phyloP scores from a whole-genome alignment of 352 stramenopile genomes.

The Aphanomyces invadans region DNA sequence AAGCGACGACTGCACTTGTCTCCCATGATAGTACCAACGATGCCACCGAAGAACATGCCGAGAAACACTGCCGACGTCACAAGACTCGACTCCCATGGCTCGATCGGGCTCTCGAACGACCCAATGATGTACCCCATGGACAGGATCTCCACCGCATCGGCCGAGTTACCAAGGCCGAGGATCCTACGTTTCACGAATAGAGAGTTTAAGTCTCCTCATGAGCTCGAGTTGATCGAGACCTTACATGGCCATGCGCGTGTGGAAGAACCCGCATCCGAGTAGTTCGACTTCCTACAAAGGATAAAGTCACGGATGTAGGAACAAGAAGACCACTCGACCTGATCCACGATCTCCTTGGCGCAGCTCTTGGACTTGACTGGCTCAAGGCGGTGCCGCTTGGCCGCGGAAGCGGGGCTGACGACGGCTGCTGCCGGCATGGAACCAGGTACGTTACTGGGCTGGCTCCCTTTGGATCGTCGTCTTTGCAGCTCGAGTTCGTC shows the following conservation, averaged over 20 bases:
- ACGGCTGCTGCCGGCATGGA: background rate
- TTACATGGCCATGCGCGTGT: conserved; percentile 60
- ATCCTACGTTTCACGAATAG: no score
- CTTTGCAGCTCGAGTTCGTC: no score
- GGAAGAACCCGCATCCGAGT: conserved; percentile 61
- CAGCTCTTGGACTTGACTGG: conserved; percentile 2
- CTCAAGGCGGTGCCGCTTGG: conserved; percentile 1
- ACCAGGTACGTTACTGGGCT: no score
- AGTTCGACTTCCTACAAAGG: conserved; percentile 54
- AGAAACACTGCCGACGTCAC: conserved; percentile 22
- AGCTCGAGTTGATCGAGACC: no score
- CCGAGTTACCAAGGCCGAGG: conserved; percentile 76
- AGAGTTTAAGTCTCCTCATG: no score
- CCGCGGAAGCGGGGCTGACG: background rate
- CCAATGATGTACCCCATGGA: conserved; percentile 83
- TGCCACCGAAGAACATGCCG: conserved; percentile 77
- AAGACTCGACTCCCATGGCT: conserved; percentile 16
- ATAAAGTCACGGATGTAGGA: no score
- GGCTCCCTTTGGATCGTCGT: no score
- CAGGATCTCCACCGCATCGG: conserved; percentile 86
- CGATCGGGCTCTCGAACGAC: conserved; percentile 18
- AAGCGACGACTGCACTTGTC: conserved; percentile 78
- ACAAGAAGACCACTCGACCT: background rate
- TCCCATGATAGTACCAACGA: conserved; percentile 63
- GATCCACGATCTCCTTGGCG: conserved; percentile 19